phyloP scores from a whole-genome alignment of 2,329 filamentous ascomycete genomes.

The Clarireedia paspali region DNA sequence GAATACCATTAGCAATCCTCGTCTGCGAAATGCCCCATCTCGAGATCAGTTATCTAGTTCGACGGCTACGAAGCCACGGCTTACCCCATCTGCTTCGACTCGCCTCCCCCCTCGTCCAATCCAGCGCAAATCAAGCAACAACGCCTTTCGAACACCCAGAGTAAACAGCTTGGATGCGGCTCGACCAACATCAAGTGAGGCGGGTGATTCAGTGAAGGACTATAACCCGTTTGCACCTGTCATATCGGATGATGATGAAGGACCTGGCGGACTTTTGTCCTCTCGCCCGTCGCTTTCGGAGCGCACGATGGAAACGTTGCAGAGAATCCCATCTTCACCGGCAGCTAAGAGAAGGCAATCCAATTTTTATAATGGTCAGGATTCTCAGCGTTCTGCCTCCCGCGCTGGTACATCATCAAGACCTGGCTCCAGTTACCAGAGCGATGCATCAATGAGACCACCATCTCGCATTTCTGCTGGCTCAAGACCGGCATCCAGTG shows the following conservation, averaged over 20 bases:
- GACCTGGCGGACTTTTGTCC: background rate
- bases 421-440: constrained; percentile 50
- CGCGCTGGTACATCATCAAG: constrained; percentile 18
- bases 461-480: constrained; percentile 43
- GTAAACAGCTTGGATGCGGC: background rate
- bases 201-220: constrained; percentile 9
- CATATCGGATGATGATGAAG: constrained; percentile 3
- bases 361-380: constrained; percentile 63
- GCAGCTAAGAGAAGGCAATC: constrained; percentile 58
- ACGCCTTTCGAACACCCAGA: constrained; percentile 15
- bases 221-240: constrained; percentile 1
- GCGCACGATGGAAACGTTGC: constrained; percentile 76
- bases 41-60: constrained; percentile 15
- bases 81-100: background rate
- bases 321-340: constrained; percentile 72
- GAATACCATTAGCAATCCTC: constrained; percentile 18
- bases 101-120: constrained; percentile 5
- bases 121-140: constrained; percentile 17
- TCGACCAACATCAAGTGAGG: constrained; percentile 3
- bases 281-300: constrained; percentile 61
- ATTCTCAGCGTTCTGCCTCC: constrained; percentile 45
- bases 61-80: constrained; percentile 5
- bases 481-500: constrained; percentile 46
- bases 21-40: constrained; percentile 23
- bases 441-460: constrained; percentile 45